Evolutionary conservation across 768 basidiomycete species (phyloP).

Genomic region (Auricularia auricula-judae): DNA sequence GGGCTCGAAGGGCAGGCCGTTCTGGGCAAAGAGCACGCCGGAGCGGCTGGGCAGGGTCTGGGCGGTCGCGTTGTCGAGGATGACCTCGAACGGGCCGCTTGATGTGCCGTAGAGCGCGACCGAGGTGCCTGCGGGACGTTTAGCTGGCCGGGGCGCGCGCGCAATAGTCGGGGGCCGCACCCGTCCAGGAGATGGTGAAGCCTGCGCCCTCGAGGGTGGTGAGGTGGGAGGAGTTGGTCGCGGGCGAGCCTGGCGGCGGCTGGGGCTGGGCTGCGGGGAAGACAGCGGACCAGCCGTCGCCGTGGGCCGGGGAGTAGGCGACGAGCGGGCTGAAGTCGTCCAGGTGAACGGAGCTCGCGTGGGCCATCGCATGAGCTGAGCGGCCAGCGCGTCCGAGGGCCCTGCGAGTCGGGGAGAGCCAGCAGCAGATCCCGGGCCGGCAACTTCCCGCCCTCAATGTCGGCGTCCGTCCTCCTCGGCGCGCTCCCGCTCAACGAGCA

Average conservation of each 20-base stretch:
- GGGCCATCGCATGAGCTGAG: constrained; percentile 50
- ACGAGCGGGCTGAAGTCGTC: constrained; percentile 30
- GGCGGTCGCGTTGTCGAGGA: background rate
- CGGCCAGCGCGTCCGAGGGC: constrained; percentile 7
- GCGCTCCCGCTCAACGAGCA: constrained; percentile 43
- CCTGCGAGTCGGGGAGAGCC: background rate
- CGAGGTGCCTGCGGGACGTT: constrained; percentile 9
- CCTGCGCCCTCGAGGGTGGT: constrained; percentile 51
- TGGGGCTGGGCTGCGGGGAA: constrained; percentile 31
- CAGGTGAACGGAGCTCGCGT: constrained; percentile 44
- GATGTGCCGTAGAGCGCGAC: constrained; percentile 6
- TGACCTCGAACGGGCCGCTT: constrained; percentile 1
- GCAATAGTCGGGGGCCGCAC: constrained; percentile 39
- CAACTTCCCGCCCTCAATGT: constrained; percentile 33
- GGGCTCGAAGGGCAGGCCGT: constrained; percentile 31
- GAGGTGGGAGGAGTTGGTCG: constrained; percentile 48
- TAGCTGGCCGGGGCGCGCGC: constrained; percentile 13
- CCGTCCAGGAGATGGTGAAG: constrained; percentile 48
- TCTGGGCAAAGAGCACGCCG: constrained; percentile 39
- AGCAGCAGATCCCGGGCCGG: constrained; percentile 8
- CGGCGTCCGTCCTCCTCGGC: constrained; percentile 26
- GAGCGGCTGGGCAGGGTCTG: constrained; percentile 9
- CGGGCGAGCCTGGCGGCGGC: constrained; percentile 27
- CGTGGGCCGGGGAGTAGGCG: constrained; percentile 31
- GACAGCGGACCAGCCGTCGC: constrained; percentile 59